Evolutionary conservation across 768 basidiomycete species (phyloP), one percentile per base, ranked within the genome.

Genomic region (Lentinula detonsa): DNA sequence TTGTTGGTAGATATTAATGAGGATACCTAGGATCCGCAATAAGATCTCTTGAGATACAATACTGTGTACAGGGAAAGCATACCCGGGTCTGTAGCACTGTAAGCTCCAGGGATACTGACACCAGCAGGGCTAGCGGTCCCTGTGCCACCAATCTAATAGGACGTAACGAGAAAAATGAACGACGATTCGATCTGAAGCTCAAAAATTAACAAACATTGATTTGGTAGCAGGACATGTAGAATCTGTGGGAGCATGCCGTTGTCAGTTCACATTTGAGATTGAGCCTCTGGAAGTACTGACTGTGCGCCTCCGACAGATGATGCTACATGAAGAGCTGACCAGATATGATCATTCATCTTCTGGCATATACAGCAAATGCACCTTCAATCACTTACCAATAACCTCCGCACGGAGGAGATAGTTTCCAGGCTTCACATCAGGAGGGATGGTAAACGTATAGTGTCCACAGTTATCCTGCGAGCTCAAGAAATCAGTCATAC

Each of bases 381-480:
- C 42, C 15, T 42, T 35, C 31, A 18, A 18, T 28, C 48, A 66
- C 75, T 60, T 50, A 78, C 79, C 78, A 63, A 78, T 79, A 52
- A 78, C 78, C 66, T 81, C 79, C 31, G 79, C 76, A 53, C 78
- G 76, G 59, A 81, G 69, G 34, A 79, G 71, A 64, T 80, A 81
- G 64, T 80, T 69, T 9, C 79, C 79, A 43, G 77, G 72, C 3
- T 74, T 73, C 61, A 81, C 74, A 57, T 69, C 71, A 1, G 64
- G 48, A 10, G 80, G 80, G 34, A 80, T 72, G 43, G 73, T 80
- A 75, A 83, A 80, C 2, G 77, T 79, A 65, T 72, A 81, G 66
- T 81, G 80, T n/a, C 81, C 81, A 59, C 81, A 83, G 69, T 83
- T 82, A 58, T 81, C 75, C 75, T 78, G 28, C 11, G 31, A 0